phyloP scores from a whole-genome alignment of 192 early-diverging fungal genomes.

The Podila epigama region DNA sequence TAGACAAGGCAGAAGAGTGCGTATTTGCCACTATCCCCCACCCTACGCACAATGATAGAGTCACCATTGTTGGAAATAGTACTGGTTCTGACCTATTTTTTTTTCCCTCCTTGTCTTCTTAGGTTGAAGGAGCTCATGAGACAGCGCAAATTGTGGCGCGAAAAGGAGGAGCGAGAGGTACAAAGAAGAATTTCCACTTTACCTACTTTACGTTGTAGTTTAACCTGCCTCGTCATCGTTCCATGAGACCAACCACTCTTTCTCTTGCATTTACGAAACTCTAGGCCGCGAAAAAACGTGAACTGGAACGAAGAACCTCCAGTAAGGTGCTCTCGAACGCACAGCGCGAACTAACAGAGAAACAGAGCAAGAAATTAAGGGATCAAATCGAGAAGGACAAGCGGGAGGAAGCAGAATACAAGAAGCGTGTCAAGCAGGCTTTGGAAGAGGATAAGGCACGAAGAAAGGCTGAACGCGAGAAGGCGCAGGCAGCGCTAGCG shows the following conservation, averaged over 20 bases:
- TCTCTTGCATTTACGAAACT: background rate
- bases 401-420: slow-evolving; percentile 45
- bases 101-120: background rate
- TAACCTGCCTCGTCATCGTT: too few relatives aligned
- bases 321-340: slow-evolving; percentile 29
- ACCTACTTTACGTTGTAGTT: background rate
- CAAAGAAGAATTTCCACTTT: background rate
- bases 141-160: slow-evolving; percentile 34
- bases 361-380: slow-evolving; percentile 34
- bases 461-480: slow-evolving; percentile 24
- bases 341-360: slow-evolving; percentile 21
- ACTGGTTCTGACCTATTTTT: background rate
- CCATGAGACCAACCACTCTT: too few relatives aligned
- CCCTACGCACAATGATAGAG: background rate
- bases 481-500: slow-evolving; percentile 8
- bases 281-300: slow-evolving; percentile 32
- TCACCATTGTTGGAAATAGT: background rate
- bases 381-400: slow-evolving; percentile 47
- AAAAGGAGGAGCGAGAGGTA: slow-evolving; percentile 40
- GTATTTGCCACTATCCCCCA: background rate
- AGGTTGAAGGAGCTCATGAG: slow-evolving; percentile 46
- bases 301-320: slow-evolving; percentile 18
- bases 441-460: slow-evolving; percentile 43
- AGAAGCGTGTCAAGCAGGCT: slow-evolving; percentile 22
- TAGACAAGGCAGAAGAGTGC: background rate